Evolutionary conservation across 139 green algal species (phyloP), one percentile per base, ranked within the genome.

Genomic region (Spirogloea muscicola): DNA sequence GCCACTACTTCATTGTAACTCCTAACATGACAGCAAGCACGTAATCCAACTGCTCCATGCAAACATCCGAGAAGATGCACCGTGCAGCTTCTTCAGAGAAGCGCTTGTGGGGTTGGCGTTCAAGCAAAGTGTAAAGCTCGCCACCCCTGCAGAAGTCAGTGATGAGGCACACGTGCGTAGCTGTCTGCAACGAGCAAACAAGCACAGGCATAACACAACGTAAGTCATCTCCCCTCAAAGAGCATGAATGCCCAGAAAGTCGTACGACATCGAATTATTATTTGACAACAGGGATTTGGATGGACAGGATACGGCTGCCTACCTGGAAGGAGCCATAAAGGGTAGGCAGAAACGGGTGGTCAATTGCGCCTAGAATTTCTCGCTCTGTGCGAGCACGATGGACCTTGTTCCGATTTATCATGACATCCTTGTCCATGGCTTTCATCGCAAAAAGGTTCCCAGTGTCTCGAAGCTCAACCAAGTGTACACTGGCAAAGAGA

Each of bases 381-480:
- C 88, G 80, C 83, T 99, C 94, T 1, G 93, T 96, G 37, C 92
- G 82, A 49, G 97, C 91, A 29, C 94, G 88, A 58, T 90, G 82
- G 49, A 96, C 87, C 87, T 97, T 97, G 86, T 97, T 96, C 68
- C 92, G 88, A 61, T 99, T 93, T 52, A 94, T 68, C 90, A 98
- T 98, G 82, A 97, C 93, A 58, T 85, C 84, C 88, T 99, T 99
- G 82, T 96, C 88, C 75, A 98, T 86, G 7, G 73, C 71, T 66
- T 85, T 87, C 77, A 87, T 83, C 16, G 82, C 82, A 57, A 85
- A 85, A 6, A 71, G 67, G 4, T 81, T 34, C 0, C 29, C 40
- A n/a, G 63, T 86, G 21, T 49, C 68, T 46, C 59, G 60, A 36
- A 98, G 85, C 79, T 93, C 72, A 41, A 98, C 94, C 63, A 98